phyloP scores from a whole-genome alignment of 1,284 basidiomycete species.

The Gymnopus androsaceus region DNA sequence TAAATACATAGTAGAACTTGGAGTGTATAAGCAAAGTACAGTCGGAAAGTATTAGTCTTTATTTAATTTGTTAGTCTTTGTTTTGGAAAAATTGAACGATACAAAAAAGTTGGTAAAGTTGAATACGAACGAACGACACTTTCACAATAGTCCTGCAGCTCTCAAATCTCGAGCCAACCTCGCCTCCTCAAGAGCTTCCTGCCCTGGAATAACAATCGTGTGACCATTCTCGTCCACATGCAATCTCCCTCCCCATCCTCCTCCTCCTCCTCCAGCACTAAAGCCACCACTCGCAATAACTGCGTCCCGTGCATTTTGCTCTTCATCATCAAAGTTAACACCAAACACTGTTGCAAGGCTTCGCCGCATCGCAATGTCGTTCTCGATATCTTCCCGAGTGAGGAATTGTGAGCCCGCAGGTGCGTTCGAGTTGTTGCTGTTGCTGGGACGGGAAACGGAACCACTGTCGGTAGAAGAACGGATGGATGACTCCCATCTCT shows the following conservation, averaged over 20 bases:
- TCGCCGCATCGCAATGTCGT: constrained; percentile 47
- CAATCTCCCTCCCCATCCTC: constrained; percentile 1
- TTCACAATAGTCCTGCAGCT: constrained; percentile 54
- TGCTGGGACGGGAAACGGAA: not conserved
- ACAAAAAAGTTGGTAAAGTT: not conserved
- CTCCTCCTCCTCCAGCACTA: constrained; percentile 2
- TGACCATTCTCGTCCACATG: constrained; percentile 27
- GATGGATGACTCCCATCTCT: constrained; percentile 74
- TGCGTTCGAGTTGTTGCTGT: too few relatives aligned
- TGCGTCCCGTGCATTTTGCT: constrained; percentile 18
- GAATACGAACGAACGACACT: not conserved
- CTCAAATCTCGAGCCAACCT: constrained; percentile 52
- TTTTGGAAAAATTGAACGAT: not conserved
- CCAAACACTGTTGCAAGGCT: constrained; percentile 53
- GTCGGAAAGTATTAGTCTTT: too few relatives aligned
- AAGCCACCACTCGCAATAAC: constrained; percentile 11
- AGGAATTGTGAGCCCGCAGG: constrained; percentile 10
- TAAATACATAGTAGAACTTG: not conserved
- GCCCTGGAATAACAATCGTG: constrained; percentile 31
- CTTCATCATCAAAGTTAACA: constrained; percentile 32
- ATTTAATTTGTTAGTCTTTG: too few relatives aligned
- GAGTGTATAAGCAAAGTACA: not conserved
- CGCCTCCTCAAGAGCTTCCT: constrained; percentile 41
- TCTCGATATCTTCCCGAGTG: constrained; percentile 46
- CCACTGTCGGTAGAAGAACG: constrained; percentile 40